Percentiles rank a stretch among this genome's conserved stretches.
Evolutionary conservation across 1,284 basidiomycete genomes (phyloP).

Genomic region (Puccinia hordei): DNA sequence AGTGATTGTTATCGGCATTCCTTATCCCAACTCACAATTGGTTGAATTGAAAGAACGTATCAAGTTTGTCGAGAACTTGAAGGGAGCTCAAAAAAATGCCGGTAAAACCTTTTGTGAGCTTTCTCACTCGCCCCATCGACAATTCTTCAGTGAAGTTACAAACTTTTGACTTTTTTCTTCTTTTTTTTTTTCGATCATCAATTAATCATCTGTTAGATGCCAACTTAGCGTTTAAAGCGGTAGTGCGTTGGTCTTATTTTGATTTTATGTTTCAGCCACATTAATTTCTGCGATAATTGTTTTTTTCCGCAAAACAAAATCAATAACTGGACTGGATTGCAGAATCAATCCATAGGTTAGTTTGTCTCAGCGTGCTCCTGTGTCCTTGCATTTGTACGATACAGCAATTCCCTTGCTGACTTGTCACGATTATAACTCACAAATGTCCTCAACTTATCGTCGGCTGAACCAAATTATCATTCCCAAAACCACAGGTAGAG

Average conservation of each 20-base stretch:
- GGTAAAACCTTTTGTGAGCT: slow-evolving; percentile 76
- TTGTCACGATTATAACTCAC: background rate
- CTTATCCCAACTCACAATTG: slow-evolving; percentile 88
- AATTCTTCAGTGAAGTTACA: background rate
- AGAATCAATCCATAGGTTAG: slow-evolving; percentile 33
- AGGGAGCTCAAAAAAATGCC: slow-evolving; percentile 66
- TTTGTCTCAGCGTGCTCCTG: slow-evolving; percentile 45
- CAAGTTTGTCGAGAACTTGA: slow-evolving; percentile 69
- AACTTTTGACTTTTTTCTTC: background rate
- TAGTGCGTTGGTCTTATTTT: slow-evolving; percentile 58
- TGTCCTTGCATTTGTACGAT: background rate
- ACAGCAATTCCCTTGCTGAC: background rate
- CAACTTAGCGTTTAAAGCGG: slow-evolving; percentile 92
- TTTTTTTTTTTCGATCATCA: background rate
- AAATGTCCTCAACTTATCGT: no score
- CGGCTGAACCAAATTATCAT: background rate
- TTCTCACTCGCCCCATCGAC: background rate
- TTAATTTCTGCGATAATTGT: background rate
- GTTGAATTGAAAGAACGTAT: slow-evolving; percentile 87
- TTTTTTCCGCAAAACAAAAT: background rate
- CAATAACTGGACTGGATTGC: background rate
- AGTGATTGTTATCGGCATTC: slow-evolving; percentile 82
- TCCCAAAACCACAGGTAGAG: slow-evolving; percentile 68
- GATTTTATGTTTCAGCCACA: background rate
- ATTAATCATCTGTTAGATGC: slow-evolving; percentile 54